Conservation (phyloP, 257 asterid species). For the Plantago elongata region DNA sequence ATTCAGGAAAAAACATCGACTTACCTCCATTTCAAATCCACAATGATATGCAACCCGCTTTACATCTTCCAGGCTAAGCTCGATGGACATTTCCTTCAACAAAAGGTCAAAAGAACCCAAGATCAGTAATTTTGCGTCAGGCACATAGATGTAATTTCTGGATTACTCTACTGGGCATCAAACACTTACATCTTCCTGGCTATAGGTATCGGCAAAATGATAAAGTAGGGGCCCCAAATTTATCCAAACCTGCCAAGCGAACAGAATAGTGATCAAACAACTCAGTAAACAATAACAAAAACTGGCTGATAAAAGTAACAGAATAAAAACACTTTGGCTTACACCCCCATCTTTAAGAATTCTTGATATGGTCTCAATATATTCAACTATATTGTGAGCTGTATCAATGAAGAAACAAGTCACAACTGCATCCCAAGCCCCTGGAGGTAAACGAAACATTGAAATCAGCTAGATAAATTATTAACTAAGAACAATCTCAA, state of each 20-base stretch:
- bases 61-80: conserved; percentile 94
- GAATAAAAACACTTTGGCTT: conserved; percentile 29
- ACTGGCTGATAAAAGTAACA: conserved; percentile 14
- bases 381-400: conserved; percentile 94
- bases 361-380: conserved; percentile 78
- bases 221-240: conserved; percentile 93
- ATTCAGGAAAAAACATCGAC: conserved; percentile 6
- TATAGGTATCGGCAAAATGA: conserved; percentile 85
- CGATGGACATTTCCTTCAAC: conserved; percentile 88
- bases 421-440: conserved; percentile 95
- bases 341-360: conserved; percentile 93
- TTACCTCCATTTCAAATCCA: conserved; percentile 85
- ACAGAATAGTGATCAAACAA: conserved; percentile 16
- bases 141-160: conserved; percentile 3
- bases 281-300: no score
- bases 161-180: conserved; percentile 7
- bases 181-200: conserved; percentile 73
- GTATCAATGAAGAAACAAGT: conserved; percentile 97
- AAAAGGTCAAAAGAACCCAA: conserved; percentile 16
- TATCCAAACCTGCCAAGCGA: conserved; percentile 79
- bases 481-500: conserved; percentile 10
- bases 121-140: conserved; percentile 8
- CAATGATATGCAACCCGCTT: conserved; percentile 71
- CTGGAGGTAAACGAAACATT: conserved; percentile 37
- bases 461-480: conserved; percentile 9